Conservation (phyloP, 2,329 filamentous ascomycete genomes). For the Fusarium sp. region DNA sequence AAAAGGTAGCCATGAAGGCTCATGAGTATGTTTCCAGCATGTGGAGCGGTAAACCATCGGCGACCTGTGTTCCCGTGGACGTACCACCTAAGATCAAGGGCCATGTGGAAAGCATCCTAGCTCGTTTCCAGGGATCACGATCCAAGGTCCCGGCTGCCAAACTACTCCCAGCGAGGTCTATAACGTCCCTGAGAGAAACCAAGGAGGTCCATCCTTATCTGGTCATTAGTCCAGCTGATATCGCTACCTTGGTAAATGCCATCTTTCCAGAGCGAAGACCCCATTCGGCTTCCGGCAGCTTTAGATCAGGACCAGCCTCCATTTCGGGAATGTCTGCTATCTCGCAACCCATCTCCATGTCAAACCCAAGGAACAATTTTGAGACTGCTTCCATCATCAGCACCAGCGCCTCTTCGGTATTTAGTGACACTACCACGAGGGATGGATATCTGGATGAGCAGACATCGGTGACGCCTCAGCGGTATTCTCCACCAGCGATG, state of each 20-base stretch:
- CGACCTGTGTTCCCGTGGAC: conserved; percentile 61
- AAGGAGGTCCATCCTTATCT: conserved; percentile 83
- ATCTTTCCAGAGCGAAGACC: conserved; percentile 83
- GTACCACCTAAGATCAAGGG: conserved; percentile 73
- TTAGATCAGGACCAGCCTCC: conserved; percentile 75
- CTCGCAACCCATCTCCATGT: conserved; percentile 76
- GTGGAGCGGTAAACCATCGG: conserved; percentile 75
- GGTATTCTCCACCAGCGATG: conserved; percentile 67
- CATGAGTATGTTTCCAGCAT: conserved; percentile 85
- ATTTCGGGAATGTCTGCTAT: conserved; percentile 76
- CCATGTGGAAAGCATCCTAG: conserved; percentile 79
- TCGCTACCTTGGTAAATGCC: conserved; percentile 83
- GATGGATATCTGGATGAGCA: conserved; percentile 73
- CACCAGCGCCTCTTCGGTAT: conserved; percentile 78
- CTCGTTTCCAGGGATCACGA: conserved; percentile 70
- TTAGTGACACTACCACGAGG: conserved; percentile 78
- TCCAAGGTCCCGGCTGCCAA: conserved; percentile 66
- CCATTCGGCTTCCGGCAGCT: conserved; percentile 71
- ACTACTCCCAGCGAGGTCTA: conserved; percentile 77
- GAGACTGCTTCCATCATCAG: conserved; percentile 80
- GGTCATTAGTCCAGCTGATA: conserved; percentile 82
- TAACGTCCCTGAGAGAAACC: conserved; percentile 81
- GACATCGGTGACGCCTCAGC: conserved; percentile 62
- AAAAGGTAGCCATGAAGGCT: conserved; percentile 83
- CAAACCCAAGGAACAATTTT: conserved; percentile 66